Percentiles rank a stretch among this genome's conserved stretches.
Evolutionary conservation across 2,329 filamentous ascomycete species (phyloP).

Genomic region (Alternaria viburni): DNA sequence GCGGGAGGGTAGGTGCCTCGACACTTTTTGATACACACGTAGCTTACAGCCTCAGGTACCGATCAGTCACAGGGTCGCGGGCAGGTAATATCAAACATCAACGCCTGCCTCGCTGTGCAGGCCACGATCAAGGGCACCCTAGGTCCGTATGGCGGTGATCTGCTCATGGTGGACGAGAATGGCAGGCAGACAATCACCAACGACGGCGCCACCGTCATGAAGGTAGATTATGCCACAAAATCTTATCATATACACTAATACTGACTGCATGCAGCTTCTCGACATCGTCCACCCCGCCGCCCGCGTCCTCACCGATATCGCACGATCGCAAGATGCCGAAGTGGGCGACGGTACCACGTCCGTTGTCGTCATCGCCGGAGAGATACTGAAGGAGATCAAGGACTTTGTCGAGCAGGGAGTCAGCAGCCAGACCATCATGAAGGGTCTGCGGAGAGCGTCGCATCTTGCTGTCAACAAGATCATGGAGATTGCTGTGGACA

Average conservation of each 20-base stretch:
- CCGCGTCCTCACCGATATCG: slow-evolving; percentile 96
- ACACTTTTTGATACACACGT: slow-evolving; percentile 20
- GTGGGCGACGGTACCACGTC: slow-evolving; percentile 98
- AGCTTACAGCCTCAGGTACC: slow-evolving; percentile 69
- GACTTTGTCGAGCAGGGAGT: slow-evolving; percentile 96
- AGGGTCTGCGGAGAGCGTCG: slow-evolving; percentile 87
- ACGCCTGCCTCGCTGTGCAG: slow-evolving; percentile 95
- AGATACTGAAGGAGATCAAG: slow-evolving; percentile 95
- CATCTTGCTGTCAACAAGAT: slow-evolving; percentile 97
- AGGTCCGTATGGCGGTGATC: slow-evolving; percentile 94
- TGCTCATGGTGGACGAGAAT: slow-evolving; percentile 94
- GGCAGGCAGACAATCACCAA: slow-evolving; percentile 98
- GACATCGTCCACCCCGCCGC: slow-evolving; percentile 98
- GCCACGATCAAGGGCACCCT: slow-evolving; percentile 94
- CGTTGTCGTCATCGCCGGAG: slow-evolving; percentile 95
- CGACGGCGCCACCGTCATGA: slow-evolving; percentile 99
- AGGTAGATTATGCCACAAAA: slow-evolving; percentile 61
- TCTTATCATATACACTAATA: neutral
- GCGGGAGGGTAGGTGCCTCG: slow-evolving; percentile 78
- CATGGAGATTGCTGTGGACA: slow-evolving; percentile 93
- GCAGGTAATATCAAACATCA: slow-evolving; percentile 97
- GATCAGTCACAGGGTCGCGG: slow-evolving; percentile 97
- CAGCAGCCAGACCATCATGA: slow-evolving; percentile 97
- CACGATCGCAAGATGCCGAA: slow-evolving; percentile 97
- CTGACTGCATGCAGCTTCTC: slow-evolving; percentile 70